A percentile compares a stretch with the other conserved stretches of the same genome.
phyloP scores from a whole-genome alignment of 306 rosid genomes.

The Castanea crenata region DNA sequence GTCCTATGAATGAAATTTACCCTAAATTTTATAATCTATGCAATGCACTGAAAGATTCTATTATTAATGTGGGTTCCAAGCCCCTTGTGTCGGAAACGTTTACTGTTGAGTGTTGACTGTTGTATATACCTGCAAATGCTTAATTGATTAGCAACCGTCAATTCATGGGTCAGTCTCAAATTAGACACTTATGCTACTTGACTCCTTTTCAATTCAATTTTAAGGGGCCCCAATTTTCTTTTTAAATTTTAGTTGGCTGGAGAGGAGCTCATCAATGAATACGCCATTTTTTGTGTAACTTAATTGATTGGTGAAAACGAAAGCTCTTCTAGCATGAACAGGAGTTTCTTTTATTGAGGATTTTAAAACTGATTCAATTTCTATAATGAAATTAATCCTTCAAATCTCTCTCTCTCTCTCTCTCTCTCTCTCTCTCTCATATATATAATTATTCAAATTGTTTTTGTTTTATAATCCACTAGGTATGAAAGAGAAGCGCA shows the following conservation, averaged over 20 bases:
- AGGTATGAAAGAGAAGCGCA: background rate
- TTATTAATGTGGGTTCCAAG: too few relatives aligned
- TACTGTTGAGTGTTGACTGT: too few relatives aligned
- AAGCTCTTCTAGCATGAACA: background rate
- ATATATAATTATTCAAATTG: constrained; percentile 18
- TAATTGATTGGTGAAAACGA: constrained; percentile 31
- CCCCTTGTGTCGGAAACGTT: too few relatives aligned
- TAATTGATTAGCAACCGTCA: too few relatives aligned
- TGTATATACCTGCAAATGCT: too few relatives aligned
- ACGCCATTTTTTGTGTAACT: background rate
- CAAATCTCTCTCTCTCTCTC: constrained; percentile 16
- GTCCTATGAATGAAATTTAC: too few relatives aligned
- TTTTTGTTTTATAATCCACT: background rate
- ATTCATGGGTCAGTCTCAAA: constrained; percentile 27
- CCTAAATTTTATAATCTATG: too few relatives aligned
- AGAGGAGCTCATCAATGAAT: constrained; percentile 19
- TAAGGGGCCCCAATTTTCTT: background rate
- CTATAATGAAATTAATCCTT: constrained; percentile 2
- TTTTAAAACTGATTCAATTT: too few relatives aligned
- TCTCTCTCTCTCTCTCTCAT: constrained; percentile 1
- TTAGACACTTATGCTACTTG: constrained; percentile 22
- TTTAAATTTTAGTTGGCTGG: background rate
- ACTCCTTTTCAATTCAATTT: constrained; percentile 4
- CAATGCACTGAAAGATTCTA: too few relatives aligned
- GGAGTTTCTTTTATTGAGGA: too few relatives aligned